Conservation (phyloP, 176 grass and related monocot genomes). For the Puccinellia tenuiflora region DNA sequence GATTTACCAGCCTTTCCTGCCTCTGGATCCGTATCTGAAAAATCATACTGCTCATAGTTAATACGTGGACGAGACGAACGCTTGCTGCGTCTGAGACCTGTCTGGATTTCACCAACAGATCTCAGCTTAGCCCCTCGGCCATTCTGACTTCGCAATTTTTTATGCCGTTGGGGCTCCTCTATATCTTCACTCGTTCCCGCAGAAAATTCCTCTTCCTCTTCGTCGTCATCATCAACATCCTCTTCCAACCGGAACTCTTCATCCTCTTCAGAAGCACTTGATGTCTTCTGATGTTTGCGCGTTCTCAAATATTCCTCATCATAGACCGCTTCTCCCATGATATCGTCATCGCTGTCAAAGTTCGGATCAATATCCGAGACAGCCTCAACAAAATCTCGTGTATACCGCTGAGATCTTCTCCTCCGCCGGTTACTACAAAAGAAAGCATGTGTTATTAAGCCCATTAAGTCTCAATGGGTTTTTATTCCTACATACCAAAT, state of each 20-base stretch:
- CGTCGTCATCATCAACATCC: constrained; percentile 75
- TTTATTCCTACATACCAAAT: background rate
- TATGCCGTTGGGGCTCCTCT: constrained; percentile 48
- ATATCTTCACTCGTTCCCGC: constrained; percentile 77
- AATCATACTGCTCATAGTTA: constrained; percentile 83
- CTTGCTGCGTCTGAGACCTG: constrained; percentile 88
- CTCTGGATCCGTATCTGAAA: constrained; percentile 74
- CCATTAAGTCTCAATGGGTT: background rate
- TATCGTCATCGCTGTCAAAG: constrained; percentile 86
- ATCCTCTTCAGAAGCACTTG: constrained; percentile 84
- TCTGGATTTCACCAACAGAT: constrained; percentile 74
- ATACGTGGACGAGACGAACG: constrained; percentile 65
- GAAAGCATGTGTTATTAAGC: constrained; percentile 20
- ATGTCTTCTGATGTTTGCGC: constrained; percentile 66
- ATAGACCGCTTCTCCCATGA: constrained; percentile 98
- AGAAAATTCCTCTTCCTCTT: constrained; percentile 91
- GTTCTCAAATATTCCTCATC: constrained; percentile 92
- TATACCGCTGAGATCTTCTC: constrained; percentile 80
- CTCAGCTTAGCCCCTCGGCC: constrained; percentile 63
- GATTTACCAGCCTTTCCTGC: constrained; percentile 58
- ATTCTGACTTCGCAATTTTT: constrained; percentile 49
- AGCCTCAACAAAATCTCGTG: constrained; percentile 82
- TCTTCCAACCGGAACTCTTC: constrained; percentile 90
- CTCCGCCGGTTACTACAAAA: constrained; percentile 75
- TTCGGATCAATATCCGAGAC: constrained; percentile 63